Percentiles rank a stretch among this genome's conserved stretches.
Evolutionary conservation across 2,329 filamentous ascomycete species (phyloP).

Genomic region (Colletotrichum simmondsii): DNA sequence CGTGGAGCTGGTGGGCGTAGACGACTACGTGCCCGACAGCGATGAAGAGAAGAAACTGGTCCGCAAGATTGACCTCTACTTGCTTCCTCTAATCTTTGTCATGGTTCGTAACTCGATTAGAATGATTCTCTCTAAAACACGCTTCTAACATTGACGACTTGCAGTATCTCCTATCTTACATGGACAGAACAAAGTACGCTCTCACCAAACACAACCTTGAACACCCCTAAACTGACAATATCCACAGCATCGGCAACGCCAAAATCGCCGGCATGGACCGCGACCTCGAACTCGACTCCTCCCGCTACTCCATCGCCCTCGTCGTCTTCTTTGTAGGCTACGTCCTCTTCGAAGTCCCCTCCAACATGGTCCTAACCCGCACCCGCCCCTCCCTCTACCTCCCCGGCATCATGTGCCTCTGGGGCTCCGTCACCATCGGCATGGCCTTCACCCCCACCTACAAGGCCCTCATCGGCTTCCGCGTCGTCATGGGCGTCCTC

Average conservation of each 20-base stretch:
- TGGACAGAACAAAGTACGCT: slow-evolving; percentile 63
- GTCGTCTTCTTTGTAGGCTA: slow-evolving; percentile 78
- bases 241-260: slow-evolving; percentile 59
- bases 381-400: slow-evolving; percentile 73
- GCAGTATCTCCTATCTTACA: slow-evolving; percentile 63
- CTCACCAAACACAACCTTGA: background rate
- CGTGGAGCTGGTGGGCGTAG: slow-evolving; percentile 18
- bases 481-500: slow-evolving; percentile 63
- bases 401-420: slow-evolving; percentile 71
- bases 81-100: slow-evolving; percentile 64
- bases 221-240: background rate
- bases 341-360: slow-evolving; percentile 71
- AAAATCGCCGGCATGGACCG: slow-evolving; percentile 61
- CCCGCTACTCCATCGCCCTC: slow-evolving; percentile 69
- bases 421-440: slow-evolving; percentile 41
- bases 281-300: slow-evolving; percentile 63
- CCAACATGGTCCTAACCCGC: slow-evolving; percentile 73
- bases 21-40: slow-evolving; percentile 41
- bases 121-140: too few species aligned
- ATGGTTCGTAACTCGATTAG: background rate
- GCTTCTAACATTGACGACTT: too few species aligned
- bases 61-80: slow-evolving; percentile 52
- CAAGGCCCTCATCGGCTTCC: slow-evolving; percentile 43
- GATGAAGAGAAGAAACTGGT: slow-evolving; percentile 47
- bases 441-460: slow-evolving; percentile 44